Evolutionary conservation across 106 monocot genomes (phyloP).

Genomic region (Allium sativum): DNA sequence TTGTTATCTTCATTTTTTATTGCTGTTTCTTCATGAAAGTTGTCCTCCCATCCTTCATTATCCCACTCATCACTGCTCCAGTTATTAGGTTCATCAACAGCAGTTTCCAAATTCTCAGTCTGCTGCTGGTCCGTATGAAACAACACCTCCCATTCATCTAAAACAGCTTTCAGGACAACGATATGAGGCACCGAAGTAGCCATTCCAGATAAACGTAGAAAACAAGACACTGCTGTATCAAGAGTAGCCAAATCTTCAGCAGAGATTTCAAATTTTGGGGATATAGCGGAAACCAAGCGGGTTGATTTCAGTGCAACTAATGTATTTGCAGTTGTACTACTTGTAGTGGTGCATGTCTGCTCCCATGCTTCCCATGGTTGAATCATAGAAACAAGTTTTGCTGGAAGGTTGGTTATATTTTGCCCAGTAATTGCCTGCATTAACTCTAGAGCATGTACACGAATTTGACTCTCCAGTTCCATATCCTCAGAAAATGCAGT

Average conservation of each 20-base stretch:
- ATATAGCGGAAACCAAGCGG: constrained; percentile 34
- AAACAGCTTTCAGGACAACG: constrained; percentile 37
- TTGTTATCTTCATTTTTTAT: constrained; percentile 24
- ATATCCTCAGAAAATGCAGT: constrained; percentile 48
- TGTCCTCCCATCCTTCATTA: constrained; percentile 73
- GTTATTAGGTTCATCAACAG: constrained; percentile 29
- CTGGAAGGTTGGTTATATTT: constrained; percentile 37
- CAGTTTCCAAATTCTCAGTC: constrained; percentile 6
- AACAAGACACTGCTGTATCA: constrained; percentile 68
- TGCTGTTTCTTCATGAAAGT: constrained; percentile 56
- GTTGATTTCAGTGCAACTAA: constrained; percentile 73
- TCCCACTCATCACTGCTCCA: constrained; percentile 88
- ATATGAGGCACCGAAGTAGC: constrained; percentile 33
- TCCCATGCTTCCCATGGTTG: constrained; percentile 79
- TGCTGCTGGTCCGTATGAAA: constrained; percentile 20
- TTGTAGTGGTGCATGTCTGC: constrained; percentile 17
- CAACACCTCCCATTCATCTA: constrained; percentile 81
- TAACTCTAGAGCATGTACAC: constrained; percentile 67
- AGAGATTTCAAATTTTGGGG: constrained; percentile 37
- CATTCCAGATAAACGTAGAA: constrained; percentile 39
- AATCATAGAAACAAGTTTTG: constrained; percentile 37
- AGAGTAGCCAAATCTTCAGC: constrained; percentile 47
- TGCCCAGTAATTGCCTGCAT: constrained; percentile 72
- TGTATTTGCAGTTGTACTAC: constrained; percentile 12
- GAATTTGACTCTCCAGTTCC: constrained; percentile 36